Base-by-base conservation (phyloP, 2,329 filamentous ascomycete genomes). In the Ceratocystis ficicola region DNA sequence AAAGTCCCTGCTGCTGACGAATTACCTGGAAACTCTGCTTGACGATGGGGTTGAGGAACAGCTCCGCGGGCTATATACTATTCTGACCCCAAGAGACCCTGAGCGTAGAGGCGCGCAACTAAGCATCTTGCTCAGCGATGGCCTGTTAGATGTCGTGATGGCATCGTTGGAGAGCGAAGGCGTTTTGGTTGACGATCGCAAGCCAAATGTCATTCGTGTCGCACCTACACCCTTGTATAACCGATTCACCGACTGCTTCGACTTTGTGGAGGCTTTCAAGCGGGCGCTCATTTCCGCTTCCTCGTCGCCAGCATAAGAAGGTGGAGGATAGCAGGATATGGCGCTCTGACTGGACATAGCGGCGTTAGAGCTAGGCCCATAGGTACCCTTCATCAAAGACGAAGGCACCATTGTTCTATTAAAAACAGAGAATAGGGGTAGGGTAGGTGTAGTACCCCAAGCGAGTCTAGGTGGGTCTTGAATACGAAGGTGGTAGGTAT, bases 141-240 rank as follows among this genome's bases (percentile, higher is more conserved):
- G 62, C 5, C 71, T 91, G 67, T 76, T 94, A 61, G 88, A 90
- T 25, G 73, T 72, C 6, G 82, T 93, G 5, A 81, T 86, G 72
- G 76, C 78, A 65, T 78, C 78, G 66, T 74, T 95, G 44, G 83
- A 88, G 70, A 78, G 80, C 25, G 79, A 81, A 3, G 86, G 86
- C 0, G 83, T 93, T 1, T 80, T 94, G 1, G 82, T 89, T n/a
- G 90, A 95, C 72, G 86, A 92, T 76, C 79, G 90, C 68, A 87
- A 86, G 73, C 90, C 90, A 1, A 83, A 92, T 73, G 90, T 94
- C 12, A 84, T 95, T 60, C 78, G 90, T 7, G 84, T 93, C 4
- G 89, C 90, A 3, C 89, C 90, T 2, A 86, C 86, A 52, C 89
- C 90, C 6, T 73, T 95, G 72, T 95, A 94, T 74, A 94, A 93